Evolutionary conservation across 805 yeast species (phyloP).

Genomic region (Novakomyces olei): DNA sequence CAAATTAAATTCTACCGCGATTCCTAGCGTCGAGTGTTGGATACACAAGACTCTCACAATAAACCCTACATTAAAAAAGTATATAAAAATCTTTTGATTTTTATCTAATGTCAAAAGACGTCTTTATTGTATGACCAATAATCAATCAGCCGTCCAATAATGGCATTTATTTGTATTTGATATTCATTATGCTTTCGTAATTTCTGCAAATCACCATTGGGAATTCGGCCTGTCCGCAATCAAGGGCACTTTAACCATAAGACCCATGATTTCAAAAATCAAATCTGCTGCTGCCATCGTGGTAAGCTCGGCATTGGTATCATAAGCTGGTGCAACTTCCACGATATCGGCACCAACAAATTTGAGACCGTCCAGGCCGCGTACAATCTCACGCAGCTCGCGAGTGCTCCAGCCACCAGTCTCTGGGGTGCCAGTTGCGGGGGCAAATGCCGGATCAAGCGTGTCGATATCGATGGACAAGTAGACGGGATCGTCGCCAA

Average conservation of each 20-base stretch:
- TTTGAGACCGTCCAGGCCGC: slow-evolving; percentile 36
- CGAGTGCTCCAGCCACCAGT: slow-evolving; percentile 52
- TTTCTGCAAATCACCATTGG: no score
- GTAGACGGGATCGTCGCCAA: slow-evolving; percentile 50
- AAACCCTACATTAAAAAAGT: no score
- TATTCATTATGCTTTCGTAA: no score
- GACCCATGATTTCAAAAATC: slow-evolving; percentile 45
- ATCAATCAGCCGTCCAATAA: no score
- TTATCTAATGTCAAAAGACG: no score
- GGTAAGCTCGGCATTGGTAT: slow-evolving; percentile 38
- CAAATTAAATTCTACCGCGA: no score
- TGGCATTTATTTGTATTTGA: no score
- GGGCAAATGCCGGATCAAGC: slow-evolving; percentile 49
- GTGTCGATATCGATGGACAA: slow-evolving; percentile 60
- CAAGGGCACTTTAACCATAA: slow-evolving; percentile 37
- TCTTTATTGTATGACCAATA: no score
- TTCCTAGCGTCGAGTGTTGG: no score
- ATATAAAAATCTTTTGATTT: no score
- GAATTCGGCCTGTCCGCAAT: no score
- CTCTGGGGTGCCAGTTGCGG: slow-evolving; percentile 70
- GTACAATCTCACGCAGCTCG: slow-evolving; percentile 36
- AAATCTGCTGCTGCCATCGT: slow-evolving; percentile 45
- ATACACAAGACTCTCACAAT: no score
- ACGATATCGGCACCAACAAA: slow-evolving; percentile 59
- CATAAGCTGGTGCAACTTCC: slow-evolving; percentile 48